phyloP scores from a whole-genome alignment of 805 yeast species.

The Starmerella gropengiesseri region DNA sequence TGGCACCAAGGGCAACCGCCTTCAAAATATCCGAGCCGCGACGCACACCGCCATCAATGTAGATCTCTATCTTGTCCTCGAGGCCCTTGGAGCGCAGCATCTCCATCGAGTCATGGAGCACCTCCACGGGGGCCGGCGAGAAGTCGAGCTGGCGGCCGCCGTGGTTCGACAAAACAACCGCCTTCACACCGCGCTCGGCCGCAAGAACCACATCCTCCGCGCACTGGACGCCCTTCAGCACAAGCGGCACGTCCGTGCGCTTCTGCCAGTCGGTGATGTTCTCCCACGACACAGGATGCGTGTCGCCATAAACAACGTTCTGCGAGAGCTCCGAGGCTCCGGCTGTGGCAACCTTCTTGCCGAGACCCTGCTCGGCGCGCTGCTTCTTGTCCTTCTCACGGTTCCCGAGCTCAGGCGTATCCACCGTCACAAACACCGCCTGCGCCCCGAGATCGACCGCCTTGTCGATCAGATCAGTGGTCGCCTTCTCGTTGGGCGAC shows the following conservation, averaged over 20 bases:
- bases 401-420: slow-evolving; percentile 82
- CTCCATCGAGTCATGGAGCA: slow-evolving; percentile 59
- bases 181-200: slow-evolving; percentile 58
- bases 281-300: slow-evolving; percentile 31
- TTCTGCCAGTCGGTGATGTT: slow-evolving; percentile 30
- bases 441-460: slow-evolving; percentile 61
- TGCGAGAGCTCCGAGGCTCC: slow-evolving; percentile 80
- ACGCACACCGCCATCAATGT: slow-evolving; percentile 66
- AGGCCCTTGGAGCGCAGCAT: slow-evolving; percentile 26
- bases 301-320: slow-evolving; percentile 37
- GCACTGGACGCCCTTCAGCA: slow-evolving; percentile 73
- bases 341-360: slow-evolving; percentile 54
- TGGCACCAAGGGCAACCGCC: slow-evolving; percentile 67
- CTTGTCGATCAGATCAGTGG: slow-evolving; percentile 42
- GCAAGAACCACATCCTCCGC: slow-evolving; percentile 69
- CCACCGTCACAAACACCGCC: slow-evolving; percentile 70
- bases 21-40: slow-evolving; percentile 66
- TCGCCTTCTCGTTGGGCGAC: slow-evolving; percentile 54
- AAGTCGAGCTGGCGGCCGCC: slow-evolving; percentile 85
- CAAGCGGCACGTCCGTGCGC: slow-evolving; percentile 30
- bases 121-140: slow-evolving; percentile 59
- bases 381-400: slow-evolving; percentile 66
- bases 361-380: slow-evolving; percentile 2
- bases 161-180: slow-evolving; percentile 74
- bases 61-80: slow-evolving; percentile 46